Percentiles rank a stretch among this genome's conserved stretches.
These are phyloP conservation scores for Zasmidium cellare DNA, from an alignment of 2,329 filamentous ascomycete species.

Conservation along the genomic window DNA sequence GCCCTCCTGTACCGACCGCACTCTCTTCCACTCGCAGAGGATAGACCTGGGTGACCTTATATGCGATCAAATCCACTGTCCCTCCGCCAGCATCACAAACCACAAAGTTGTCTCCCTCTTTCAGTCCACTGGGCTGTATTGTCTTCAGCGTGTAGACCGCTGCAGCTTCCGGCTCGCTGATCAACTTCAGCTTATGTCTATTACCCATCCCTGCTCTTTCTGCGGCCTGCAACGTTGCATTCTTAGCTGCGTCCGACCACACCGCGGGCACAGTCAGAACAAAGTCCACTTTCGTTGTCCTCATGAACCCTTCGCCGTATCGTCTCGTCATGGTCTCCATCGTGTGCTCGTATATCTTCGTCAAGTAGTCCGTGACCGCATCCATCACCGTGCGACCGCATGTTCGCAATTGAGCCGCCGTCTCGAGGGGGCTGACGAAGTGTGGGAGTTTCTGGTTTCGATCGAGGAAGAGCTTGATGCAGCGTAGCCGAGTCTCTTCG, in stretches of 20 bases:
- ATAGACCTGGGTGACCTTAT: slow-evolving; percentile 72
- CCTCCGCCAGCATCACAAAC: slow-evolving; percentile 60
- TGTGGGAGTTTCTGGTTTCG: slow-evolving; percentile 77
- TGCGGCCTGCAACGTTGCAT: slow-evolving; percentile 75
- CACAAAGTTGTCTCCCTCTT: slow-evolving; percentile 63
- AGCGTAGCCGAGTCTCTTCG: slow-evolving; percentile 72
- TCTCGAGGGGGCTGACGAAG: slow-evolving; percentile 76
- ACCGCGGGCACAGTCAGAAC: slow-evolving; percentile 81
- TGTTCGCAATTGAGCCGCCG: slow-evolving; percentile 69
- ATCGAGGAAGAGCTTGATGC: slow-evolving; percentile 83
- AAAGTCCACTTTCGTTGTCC: slow-evolving; percentile 72
- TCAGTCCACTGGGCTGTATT: slow-evolving; percentile 73
- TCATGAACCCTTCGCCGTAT: slow-evolving; percentile 78
- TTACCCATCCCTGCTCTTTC: slow-evolving; percentile 76
- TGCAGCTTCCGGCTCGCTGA: slow-evolving; percentile 77
- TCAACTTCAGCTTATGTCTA: slow-evolving; percentile 71
- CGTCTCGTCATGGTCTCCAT: slow-evolving; percentile 73
- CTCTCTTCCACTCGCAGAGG: slow-evolving; percentile 75
- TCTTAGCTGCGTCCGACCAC: slow-evolving; percentile 84
- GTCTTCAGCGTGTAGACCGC: slow-evolving; percentile 78
- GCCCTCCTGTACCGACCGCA: slow-evolving; percentile 73
- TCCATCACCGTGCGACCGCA: slow-evolving; percentile 76
- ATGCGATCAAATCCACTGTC: slow-evolving; percentile 75
- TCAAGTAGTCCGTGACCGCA: slow-evolving; percentile 77
- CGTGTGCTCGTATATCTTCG: slow-evolving; percentile 73